These are phyloP conservation scores for Piper longum DNA, from an alignment of 164 flowering plant species.

Conservation along the genomic window DNA sequence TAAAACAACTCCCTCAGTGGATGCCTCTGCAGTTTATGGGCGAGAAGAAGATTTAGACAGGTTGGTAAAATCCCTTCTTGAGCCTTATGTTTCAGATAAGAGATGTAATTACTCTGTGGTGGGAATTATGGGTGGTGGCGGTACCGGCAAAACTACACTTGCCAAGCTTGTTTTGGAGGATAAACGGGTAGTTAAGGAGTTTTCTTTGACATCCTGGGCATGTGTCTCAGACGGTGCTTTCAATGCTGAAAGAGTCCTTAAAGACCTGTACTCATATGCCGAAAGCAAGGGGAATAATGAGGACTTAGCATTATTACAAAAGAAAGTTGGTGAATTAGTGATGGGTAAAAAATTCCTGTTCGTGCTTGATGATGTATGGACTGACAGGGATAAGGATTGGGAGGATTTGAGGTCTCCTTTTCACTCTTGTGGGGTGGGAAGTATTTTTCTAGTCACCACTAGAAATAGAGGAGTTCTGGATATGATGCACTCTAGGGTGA, in stretches of 20 bases:
- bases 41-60: not conserved
- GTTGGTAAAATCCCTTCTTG: not conserved
- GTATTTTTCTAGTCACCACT: slow-evolving; percentile 5
- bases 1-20: not conserved
- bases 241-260: no score
- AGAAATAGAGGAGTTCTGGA: not conserved
- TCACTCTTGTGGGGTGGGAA: not conserved
- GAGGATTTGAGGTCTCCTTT: not conserved
- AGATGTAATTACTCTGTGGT: no score
- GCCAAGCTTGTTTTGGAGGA: no score
- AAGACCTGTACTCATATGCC: no score
- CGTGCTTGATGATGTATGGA: slow-evolving; percentile 6
- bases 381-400: not conserved
- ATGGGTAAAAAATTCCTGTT: slow-evolving; percentile 1
- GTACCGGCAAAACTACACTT: no score
- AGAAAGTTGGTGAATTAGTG: not conserved
- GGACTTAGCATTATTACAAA: not conserved
- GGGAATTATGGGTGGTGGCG: no score
- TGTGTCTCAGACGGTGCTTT: no score
- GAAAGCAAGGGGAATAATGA: not conserved
- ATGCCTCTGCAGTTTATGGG: slow-evolving; percentile 1
- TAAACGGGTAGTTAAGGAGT: no score
- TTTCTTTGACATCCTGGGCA: no score
- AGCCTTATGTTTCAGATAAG: no score
- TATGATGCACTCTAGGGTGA: not conserved